phyloP scores from a whole-genome alignment of 1,284 basidiomycete species.

The Peniophora sp. region DNA sequence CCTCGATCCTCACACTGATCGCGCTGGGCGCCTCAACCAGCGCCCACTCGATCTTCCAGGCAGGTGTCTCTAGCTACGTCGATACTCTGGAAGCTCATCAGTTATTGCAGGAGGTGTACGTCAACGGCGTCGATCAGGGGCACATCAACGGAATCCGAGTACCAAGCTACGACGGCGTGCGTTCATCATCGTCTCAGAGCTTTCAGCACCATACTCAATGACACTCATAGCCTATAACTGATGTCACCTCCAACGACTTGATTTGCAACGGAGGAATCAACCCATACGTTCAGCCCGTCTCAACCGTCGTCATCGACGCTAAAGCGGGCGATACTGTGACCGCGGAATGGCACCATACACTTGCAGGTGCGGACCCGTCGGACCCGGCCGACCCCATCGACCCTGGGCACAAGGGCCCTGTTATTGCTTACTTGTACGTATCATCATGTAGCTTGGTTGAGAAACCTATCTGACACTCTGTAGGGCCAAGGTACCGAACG shows the following conservation, averaged over 20 bases:
- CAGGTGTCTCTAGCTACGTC: conserved; percentile 9
- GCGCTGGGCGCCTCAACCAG: conserved; percentile 20
- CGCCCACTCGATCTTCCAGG: conserved; percentile 45
- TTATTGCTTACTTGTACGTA: conserved; percentile 45
- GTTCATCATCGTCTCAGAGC: conserved; percentile 10
- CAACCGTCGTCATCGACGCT: not conserved
- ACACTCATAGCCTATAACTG: conserved; percentile 37
- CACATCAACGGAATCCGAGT: conserved; percentile 39
- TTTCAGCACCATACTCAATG: not conserved
- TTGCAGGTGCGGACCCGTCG: conserved; percentile 33
- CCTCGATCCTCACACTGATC: conserved; percentile 19
- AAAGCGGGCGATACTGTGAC: conserved; percentile 24
- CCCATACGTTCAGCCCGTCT: not conserved
- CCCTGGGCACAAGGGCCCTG: conserved; percentile 41
- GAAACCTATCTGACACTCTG: conserved; percentile 1
- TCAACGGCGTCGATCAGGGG: conserved; percentile 42
- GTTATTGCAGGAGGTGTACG: conserved; percentile 28
- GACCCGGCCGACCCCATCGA: conserved; percentile 46
- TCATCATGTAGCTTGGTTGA: not conserved
- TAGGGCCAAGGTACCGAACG: conserved; percentile 37
- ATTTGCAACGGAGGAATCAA: conserved; percentile 56
- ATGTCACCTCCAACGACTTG: conserved; percentile 47
- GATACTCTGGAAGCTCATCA: not conserved
- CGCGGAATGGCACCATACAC: conserved; percentile 46
- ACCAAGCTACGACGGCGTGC: conserved; percentile 41